Percentiles rank a stretch among this genome's conserved stretches.
Conservation (phyloP, 306 rosid genomes). For the Cicer pinnatifidum region DNA sequence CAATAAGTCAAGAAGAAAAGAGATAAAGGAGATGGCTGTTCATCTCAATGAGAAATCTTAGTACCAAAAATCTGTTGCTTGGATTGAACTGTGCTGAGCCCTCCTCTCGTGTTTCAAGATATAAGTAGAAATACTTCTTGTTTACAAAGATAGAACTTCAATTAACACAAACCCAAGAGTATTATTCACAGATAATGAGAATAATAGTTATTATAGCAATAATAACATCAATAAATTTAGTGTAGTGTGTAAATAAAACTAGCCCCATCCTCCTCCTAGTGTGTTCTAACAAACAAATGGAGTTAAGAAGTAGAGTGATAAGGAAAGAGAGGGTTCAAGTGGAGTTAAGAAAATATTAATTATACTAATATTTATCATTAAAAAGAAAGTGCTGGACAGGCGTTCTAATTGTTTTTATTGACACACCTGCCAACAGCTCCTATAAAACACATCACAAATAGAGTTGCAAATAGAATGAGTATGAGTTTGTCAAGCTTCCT, state of each 20-base stretch:
- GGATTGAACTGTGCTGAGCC: conserved; percentile 75
- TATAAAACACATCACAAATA: conserved; percentile 75
- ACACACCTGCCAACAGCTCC: conserved; percentile 90
- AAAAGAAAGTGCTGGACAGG: conserved; percentile 2
- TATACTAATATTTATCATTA: no score
- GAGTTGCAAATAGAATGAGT: conserved; percentile 71
- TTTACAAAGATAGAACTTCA: conserved; percentile 80
- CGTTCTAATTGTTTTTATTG: conserved; percentile 23
- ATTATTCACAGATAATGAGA: conserved; percentile 8
- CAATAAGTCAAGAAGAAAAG: conserved; percentile 28
- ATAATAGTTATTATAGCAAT: conserved; percentile 25
- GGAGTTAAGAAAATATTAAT: no score
- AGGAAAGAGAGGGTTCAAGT: no score
- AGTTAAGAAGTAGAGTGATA: no score
- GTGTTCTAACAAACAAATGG: conserved; percentile 14
- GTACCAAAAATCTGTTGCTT: conserved; percentile 73
- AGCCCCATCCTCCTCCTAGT: conserved; percentile 13
- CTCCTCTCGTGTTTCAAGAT: conserved; percentile 59
- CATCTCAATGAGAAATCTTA: conserved; percentile 41
- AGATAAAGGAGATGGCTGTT: conserved; percentile 21
- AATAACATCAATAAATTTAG: conserved; percentile 29
- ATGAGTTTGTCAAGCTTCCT: conserved; percentile 96
- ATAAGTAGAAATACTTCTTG: conserved; percentile 76
- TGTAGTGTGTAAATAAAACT: not conserved
- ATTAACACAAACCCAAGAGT: conserved; percentile 41